phyloP scores from a whole-genome alignment of 75 land plant genomes.

The Picea glauca region DNA sequence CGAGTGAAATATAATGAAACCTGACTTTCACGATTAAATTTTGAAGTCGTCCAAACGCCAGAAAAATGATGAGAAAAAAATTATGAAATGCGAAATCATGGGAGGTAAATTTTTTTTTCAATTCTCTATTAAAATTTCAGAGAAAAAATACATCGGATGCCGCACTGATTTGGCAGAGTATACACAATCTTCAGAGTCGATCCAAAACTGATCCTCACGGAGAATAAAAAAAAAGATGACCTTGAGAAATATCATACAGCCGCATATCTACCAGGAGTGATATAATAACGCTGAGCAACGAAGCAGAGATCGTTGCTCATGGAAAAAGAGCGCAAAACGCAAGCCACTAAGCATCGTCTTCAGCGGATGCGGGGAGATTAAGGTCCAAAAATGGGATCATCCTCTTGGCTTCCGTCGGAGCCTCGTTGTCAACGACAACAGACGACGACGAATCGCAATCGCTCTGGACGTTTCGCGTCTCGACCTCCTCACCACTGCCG shows the following conservation, averaged over 20 bases:
- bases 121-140: conserved; percentile 6
- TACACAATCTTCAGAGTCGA: background rate
- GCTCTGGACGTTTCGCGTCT: background rate
- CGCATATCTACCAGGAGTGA: background rate
- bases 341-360: background rate
- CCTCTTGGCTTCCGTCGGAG: conserved; percentile 2
- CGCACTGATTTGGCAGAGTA: background rate
- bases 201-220: background rate
- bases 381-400: background rate
- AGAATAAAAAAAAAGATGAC: background rate
- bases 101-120: too few relatives aligned
- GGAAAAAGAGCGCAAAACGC: background rate
- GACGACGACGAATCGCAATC: conserved; percentile 9
- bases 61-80: too few relatives aligned
- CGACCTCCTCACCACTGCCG: background rate
- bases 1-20: too few relatives aligned
- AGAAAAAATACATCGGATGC: background rate
- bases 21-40: too few relatives aligned
- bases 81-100: too few relatives aligned
- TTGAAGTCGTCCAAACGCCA: too few relatives aligned
- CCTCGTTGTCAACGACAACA: conserved; percentile 1
- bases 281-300: too few relatives aligned
- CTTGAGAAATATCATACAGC: background rate
- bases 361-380: conserved; percentile 5
- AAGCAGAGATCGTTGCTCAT: too few relatives aligned